Conservation (phyloP, 2,329 filamentous ascomycete species). For the Penicillium sp. region DNA sequence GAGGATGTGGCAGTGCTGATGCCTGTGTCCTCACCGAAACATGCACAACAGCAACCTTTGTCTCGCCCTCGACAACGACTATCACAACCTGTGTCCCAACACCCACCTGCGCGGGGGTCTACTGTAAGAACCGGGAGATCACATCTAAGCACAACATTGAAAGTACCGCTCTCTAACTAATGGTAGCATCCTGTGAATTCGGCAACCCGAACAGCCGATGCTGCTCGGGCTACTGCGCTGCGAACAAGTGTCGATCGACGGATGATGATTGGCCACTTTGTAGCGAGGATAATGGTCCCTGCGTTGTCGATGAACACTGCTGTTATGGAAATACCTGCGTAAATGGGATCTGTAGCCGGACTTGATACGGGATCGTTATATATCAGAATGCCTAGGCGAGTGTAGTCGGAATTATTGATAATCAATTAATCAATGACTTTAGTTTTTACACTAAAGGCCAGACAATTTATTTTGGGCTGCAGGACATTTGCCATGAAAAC, state of each 20-base stretch:
- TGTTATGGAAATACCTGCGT: slow-evolving; percentile 25
- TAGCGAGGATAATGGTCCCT: slow-evolving; percentile 22
- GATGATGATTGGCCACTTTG: slow-evolving; percentile 24
- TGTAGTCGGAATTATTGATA: too few species aligned
- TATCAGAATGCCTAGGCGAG: not conserved
- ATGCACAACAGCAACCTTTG: slow-evolving; percentile 21
- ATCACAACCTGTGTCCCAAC: slow-evolving; percentile 20
- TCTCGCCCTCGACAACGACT: slow-evolving; percentile 14
- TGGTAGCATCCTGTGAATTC: slow-evolving; percentile 14
- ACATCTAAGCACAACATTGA: not conserved
- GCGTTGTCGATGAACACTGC: slow-evolving; percentile 22
- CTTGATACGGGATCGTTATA: not conserved
- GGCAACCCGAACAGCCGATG: slow-evolving; percentile 16
- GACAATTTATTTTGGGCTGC: not conserved
- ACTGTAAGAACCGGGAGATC: slow-evolving; percentile 13
- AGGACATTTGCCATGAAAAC: not conserved
- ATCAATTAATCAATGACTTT: not conserved
- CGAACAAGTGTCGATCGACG: slow-evolving; percentile 23
- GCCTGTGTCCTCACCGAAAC: slow-evolving; percentile 18
- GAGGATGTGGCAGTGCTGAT: slow-evolving; percentile 12
- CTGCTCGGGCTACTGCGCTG: slow-evolving; percentile 27
- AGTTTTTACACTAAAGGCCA: not conserved
- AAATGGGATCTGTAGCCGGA: slow-evolving; percentile 17
- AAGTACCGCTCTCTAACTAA: not conserved
- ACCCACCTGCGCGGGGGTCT: slow-evolving; percentile 21